These are phyloP conservation scores for Cordyceps farinosa DNA, from an alignment of 2,329 filamentous ascomycete species.

Conservation along the genomic window DNA sequence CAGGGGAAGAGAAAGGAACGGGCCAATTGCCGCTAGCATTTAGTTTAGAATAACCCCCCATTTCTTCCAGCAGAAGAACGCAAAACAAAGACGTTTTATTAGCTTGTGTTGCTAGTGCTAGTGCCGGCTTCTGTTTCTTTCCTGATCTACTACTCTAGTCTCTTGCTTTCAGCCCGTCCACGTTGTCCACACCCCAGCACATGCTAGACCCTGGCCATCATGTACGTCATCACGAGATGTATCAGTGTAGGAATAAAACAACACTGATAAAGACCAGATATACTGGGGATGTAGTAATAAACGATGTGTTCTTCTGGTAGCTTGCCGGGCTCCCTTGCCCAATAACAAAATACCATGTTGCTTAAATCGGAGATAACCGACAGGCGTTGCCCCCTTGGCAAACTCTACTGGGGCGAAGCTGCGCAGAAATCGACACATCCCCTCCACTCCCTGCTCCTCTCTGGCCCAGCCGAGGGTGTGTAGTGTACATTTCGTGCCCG, in stretches of 20 bases:
- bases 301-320: background rate
- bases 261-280: background rate
- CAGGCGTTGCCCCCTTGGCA: conserved; percentile 5
- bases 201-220: background rate
- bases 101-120: background rate
- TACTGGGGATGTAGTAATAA: background rate
- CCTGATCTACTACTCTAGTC: background rate
- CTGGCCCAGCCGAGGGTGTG: conserved; percentile 1
- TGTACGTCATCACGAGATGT: background rate
- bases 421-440: background rate
- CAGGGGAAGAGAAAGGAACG: background rate
- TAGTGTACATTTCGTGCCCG: background rate
- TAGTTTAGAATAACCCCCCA: background rate
- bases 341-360: background rate
- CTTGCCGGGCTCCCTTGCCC: background rate
- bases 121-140: background rate
- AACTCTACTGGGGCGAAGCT: conserved; percentile 13
- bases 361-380: conserved; percentile 16
- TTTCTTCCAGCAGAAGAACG: background rate
- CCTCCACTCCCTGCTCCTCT: background rate
- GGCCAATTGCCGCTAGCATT: background rate
- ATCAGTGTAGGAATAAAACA: background rate
- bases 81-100: background rate
- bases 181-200: background rate
- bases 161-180: background rate